Evolutionary conservation across 2,329 filamentous ascomycete species (phyloP).

Genomic region (Atkinsonella texensis): DNA sequence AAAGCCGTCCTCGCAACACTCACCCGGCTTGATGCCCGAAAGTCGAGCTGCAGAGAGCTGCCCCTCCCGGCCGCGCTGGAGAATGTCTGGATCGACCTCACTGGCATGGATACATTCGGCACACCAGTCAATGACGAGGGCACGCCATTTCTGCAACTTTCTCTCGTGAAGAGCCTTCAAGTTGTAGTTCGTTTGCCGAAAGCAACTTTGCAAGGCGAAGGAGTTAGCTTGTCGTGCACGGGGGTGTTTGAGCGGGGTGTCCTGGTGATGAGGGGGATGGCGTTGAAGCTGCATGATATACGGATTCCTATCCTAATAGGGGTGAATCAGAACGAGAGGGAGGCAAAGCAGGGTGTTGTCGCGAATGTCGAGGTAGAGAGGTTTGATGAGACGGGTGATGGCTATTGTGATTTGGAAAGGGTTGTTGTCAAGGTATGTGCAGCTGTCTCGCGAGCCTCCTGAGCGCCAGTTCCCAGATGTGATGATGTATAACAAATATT

Average conservation of each 20-base stretch:
- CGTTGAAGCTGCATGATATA: conserved; percentile 42
- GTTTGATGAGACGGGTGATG: conserved; percentile 33
- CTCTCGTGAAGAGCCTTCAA: conserved; percentile 32
- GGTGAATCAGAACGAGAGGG: conserved; percentile 59
- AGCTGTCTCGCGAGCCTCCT: neutral
- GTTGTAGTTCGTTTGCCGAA: conserved; percentile 51
- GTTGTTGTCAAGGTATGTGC: conserved; percentile 46
- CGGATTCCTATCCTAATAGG: conserved; percentile 58
- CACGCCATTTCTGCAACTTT: conserved; percentile 19
- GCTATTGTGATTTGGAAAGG: conserved; percentile 44
- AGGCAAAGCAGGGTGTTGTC: conserved; percentile 53
- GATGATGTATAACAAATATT: neutral
- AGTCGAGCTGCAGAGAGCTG: conserved; percentile 1
- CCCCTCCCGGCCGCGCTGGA: conserved; percentile 18
- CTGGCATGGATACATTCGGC: conserved; percentile 13
- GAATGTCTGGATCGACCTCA: conserved; percentile 21
- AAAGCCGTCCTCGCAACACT: conserved; percentile 47
- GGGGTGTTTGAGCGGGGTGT: conserved; percentile 23
- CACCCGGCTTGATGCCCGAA: conserved; percentile 13
- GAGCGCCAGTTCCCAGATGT: neutral
- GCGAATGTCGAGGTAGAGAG: conserved; percentile 50
- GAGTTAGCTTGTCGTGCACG: conserved; percentile 39
- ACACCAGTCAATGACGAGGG: neutral
- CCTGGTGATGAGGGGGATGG: conserved; percentile 16
- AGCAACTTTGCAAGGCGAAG: conserved; percentile 52